These are phyloP conservation scores for Phytopythium delawarense DNA, from an alignment of 352 stramenopile species.

Conservation along the genomic window DNA sequence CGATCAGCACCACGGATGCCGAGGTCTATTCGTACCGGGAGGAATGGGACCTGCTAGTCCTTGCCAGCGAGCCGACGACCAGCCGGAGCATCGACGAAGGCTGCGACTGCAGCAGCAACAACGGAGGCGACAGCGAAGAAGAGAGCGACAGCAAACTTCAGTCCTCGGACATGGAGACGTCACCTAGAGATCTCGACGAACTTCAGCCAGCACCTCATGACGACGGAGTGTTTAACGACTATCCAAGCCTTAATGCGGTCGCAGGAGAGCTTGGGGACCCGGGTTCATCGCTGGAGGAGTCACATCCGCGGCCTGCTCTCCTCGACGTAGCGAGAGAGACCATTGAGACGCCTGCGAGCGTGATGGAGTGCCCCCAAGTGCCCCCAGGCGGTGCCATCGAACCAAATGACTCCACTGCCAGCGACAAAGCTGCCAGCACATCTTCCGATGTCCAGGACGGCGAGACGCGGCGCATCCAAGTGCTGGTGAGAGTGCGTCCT, in stretches of 20 bases:
- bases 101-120: neutral
- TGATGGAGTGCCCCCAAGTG: neutral
- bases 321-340: neutral
- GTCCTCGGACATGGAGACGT: neutral
- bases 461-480: slow-evolving; percentile 39
- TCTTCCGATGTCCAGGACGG: neutral
- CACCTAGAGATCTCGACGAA: neutral
- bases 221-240: neutral
- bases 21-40: slow-evolving; percentile 24
- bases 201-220: neutral
- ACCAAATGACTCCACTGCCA: neutral
- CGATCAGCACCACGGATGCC: slow-evolving; percentile 35
- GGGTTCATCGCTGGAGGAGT: neutral
- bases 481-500: slow-evolving; percentile 72
- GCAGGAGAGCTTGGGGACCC: neutral
- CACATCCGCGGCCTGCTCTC: neutral
- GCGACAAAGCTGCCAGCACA: neutral
- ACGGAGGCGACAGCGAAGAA: neutral
- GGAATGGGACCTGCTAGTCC: slow-evolving; percentile 21
- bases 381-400: no score
- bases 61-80: neutral
- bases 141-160: neutral
- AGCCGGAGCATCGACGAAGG: neutral
- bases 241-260: neutral
- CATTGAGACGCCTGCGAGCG: neutral